Conservation (phyloP, 1,284 basidiomycete species). For the Thelephora terrestris region DNA sequence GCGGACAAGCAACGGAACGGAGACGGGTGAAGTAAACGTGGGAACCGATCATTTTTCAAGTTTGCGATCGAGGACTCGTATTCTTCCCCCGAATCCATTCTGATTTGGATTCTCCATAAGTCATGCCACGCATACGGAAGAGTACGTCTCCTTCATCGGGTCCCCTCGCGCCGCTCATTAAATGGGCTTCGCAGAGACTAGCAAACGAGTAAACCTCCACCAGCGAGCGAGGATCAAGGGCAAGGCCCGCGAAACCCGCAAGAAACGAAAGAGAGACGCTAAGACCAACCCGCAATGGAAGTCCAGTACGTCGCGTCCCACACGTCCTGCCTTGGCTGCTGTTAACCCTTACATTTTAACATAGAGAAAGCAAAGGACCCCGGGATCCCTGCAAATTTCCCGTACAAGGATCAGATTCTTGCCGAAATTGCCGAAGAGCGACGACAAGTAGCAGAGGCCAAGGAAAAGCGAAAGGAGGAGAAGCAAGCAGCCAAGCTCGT, state of each 20-base stretch:
- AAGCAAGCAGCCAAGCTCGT: constrained; percentile 36
- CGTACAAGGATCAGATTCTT: constrained; percentile 94
- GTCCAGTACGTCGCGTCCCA: constrained; percentile 54
- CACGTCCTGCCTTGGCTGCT: constrained; percentile 3
- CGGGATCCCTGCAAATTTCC: constrained; percentile 95
- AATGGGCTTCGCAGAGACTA: constrained; percentile 57
- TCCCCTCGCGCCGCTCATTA: neutral
- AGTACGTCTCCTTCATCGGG: constrained; percentile 31
- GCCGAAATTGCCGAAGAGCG: constrained; percentile 83
- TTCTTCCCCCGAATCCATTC: neutral
- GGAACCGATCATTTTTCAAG: neutral
- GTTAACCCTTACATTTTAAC: neutral
- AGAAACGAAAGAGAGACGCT: constrained; percentile 68
- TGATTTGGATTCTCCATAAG: neutral
- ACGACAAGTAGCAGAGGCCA: constrained; percentile 61
- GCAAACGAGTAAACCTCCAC: constrained; percentile 66
- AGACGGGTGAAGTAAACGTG: neutral
- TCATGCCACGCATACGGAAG: constrained; percentile 74
- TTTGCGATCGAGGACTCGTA: neutral
- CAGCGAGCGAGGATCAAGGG: constrained; percentile 71
- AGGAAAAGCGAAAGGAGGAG: constrained; percentile 50
- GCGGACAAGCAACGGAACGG: neutral
- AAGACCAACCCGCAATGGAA: constrained; percentile 90
- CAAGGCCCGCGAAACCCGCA: constrained; percentile 71
- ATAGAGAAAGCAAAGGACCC: constrained; percentile 76